Base-by-base conservation (phyloP, 2,329 filamentous ascomycete genomes). In the Lasiodiplodia gonubiensis region DNA sequence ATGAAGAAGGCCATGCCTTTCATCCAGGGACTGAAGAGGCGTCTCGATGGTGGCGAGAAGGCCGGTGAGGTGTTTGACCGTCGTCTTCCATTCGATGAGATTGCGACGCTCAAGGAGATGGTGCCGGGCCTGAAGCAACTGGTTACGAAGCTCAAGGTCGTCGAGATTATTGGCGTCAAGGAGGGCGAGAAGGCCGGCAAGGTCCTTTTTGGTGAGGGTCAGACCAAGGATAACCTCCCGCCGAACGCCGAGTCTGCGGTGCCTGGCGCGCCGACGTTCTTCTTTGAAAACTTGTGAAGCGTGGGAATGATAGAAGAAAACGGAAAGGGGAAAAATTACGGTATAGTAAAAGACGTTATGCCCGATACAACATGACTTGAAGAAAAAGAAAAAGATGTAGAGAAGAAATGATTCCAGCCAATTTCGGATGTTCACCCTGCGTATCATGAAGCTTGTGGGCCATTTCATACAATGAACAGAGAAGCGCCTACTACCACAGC, bases 1-100 rank as follows among this genome's bases (percentile, higher is more conserved):
- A 93, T 93, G 86, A 99, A 98, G 88, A 95, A 96, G 82, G 94
- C 93, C 2, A 98, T 98, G 94, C 95, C 95, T 0, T 98, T 97
- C 76, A 90, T 97, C 60, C 94, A 98, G 82, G 82, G 79, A 7
- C 83, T 98, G 69, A 97, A 97, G 89, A 92, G 88, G 79, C 88
- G 92, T 64, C 86, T 99, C 67, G 85, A 93, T 67, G 77, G 78
- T 46, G 84, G 85, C 60, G 90, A 92, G 69, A 88, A 94, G 16
- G 82, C 88, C 1, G 83, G 86, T 27, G 84, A 81, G 2, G 92
- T 97, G 11, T 89, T 98, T 75, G 89, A 94, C 76, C 87, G 93
- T 71, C 92, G 94, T 80, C 84, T 99, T 69, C 86, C 88, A 0
- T 99, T 98, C 78, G 90, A 97, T 74, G 95, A 99, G 84, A 84